Conservation (phyloP, 345 rosid genomes). For the Moricandia moricandioides region DNA sequence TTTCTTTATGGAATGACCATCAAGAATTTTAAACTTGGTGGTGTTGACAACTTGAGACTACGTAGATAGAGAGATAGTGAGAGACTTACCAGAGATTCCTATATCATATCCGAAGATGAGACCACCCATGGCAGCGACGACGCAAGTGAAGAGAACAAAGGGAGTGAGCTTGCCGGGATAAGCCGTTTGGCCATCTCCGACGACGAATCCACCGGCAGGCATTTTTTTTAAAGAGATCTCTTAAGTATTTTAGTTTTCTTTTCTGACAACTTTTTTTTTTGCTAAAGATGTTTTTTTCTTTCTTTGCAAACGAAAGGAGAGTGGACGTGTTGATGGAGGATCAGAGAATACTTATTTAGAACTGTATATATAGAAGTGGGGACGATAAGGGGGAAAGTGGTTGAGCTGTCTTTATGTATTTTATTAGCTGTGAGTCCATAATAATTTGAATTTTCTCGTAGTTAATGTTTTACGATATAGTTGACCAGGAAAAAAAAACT, state of each 20-base stretch:
- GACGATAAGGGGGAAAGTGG: background rate
- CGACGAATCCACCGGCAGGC: constrained; percentile 56
- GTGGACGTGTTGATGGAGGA: constrained; percentile 14
- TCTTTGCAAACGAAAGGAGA: background rate
- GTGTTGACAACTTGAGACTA: background rate
- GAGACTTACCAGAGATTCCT: constrained; percentile 76
- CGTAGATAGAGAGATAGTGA: background rate
- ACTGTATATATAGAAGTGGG: constrained; percentile 31
- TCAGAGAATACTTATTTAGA: constrained; percentile 3
- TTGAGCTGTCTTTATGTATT: constrained; percentile 29
- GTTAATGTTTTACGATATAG: background rate
- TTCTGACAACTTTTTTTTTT: background rate
- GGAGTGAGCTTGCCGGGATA: constrained; percentile 88
- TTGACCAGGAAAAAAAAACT: no score
- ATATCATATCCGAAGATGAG: constrained; percentile 95
- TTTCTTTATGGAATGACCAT: background rate
- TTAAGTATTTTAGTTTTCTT: background rate
- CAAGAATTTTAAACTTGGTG: background rate
- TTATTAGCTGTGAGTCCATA: constrained; percentile 29
- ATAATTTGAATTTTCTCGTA: background rate
- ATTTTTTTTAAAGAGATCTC: constrained; percentile 34
- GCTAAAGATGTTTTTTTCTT: background rate
- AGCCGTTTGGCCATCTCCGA: constrained; percentile 48
- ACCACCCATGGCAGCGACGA: constrained; percentile 99
- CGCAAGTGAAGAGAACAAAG: constrained; percentile 69